Evolutionary conservation across 768 basidiomycete species (phyloP), one percentile per base, ranked within the genome.

Genomic region (Lentinula detonsa): DNA sequence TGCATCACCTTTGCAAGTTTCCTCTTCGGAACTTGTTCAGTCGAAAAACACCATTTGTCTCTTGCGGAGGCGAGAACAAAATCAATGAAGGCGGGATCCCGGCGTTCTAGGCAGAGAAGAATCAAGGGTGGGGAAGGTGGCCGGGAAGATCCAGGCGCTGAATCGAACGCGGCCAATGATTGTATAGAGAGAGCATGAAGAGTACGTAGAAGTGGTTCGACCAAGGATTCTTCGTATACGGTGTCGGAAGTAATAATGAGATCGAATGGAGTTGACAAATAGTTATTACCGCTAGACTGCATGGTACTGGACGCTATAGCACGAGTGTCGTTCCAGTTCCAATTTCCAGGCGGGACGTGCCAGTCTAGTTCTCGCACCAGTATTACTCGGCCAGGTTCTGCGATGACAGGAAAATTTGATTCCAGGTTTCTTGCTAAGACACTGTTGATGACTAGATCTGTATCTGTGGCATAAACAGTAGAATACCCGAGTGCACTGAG

Each of bases 241-340:
- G 94, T 95, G 72, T 96, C 94, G 57, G 93, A 87, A 10, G 91
- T 85, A 57, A 90, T 71, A 64, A 97, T 86, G 65, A 93, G 77
- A 72, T 92, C 86, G 75, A 88, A 90, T 1, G 85, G 86, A 7
- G 39, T 62, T 49, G 63, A 11, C 52, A 48, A 21, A 59, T 35
- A 28, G 57, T 46, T 52, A 65, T 62, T 55, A 35, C 58, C 23
- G 67, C 63, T n/a, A 65, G 63, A 61, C 67, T 57, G 15, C 64
- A 55, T 57, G 70, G 62, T 23, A 48, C 8, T 8, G 46, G 71
- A 74, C 2, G 77, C 74, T 51, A 77, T 70, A 65, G 69, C 64
- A 64, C 69, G 65, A 62, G 74, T 61, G 64, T 82, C 65, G 61
- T 78, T 66, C 86, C 86, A 89, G 39, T 59, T 60, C 87, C 88